Percentiles rank a stretch among this genome's conserved stretches.
Conservation (phyloP, 176 grass and related monocot genomes). For the Canna indica region DNA sequence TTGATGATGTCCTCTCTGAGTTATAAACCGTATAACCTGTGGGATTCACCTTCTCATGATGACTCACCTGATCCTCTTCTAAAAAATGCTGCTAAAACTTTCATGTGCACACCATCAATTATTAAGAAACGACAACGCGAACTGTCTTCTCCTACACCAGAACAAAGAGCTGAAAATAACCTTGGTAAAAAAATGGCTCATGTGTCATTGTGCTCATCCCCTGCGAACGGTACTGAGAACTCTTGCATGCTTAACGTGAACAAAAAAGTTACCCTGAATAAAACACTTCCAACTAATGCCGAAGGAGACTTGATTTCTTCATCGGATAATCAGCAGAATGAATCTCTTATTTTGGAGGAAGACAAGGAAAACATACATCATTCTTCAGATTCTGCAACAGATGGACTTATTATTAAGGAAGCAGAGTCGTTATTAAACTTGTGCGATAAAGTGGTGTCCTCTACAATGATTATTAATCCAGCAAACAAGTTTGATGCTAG, state of each 20-base stretch:
- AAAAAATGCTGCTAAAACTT: conserved; percentile 69
- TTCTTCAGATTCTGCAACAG: conserved; percentile 15
- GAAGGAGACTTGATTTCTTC: conserved; percentile 2
- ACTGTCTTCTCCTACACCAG: conserved; percentile 58
- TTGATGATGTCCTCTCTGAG: conserved; percentile 65
- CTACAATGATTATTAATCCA: neutral
- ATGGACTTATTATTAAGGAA: conserved; percentile 13
- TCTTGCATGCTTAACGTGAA: conserved; percentile 23
- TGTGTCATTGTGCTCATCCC: conserved; percentile 18
- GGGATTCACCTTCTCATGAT: conserved; percentile 51
- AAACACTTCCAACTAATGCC: neutral
- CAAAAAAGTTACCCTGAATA: conserved; percentile 8
- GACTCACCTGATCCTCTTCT: conserved; percentile 51
- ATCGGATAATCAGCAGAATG: conserved; percentile 29
- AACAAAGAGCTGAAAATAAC: conserved; percentile 47
- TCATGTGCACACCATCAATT: conserved; percentile 61
- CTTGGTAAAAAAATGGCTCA: conserved; percentile 15
- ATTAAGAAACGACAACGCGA: conserved; percentile 78
- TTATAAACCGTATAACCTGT: conserved; percentile 51
- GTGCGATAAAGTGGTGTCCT: neutral
- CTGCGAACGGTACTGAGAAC: conserved; percentile 12
- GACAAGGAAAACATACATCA: conserved; percentile 22
- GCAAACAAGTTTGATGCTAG: neutral
- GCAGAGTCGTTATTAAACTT: neutral
- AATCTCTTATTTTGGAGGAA: conserved; percentile 23